These are phyloP conservation scores for Leptosphaerulina australis DNA, from an alignment of 2,329 filamentous ascomycete genomes.

Conservation along the genomic window DNA sequence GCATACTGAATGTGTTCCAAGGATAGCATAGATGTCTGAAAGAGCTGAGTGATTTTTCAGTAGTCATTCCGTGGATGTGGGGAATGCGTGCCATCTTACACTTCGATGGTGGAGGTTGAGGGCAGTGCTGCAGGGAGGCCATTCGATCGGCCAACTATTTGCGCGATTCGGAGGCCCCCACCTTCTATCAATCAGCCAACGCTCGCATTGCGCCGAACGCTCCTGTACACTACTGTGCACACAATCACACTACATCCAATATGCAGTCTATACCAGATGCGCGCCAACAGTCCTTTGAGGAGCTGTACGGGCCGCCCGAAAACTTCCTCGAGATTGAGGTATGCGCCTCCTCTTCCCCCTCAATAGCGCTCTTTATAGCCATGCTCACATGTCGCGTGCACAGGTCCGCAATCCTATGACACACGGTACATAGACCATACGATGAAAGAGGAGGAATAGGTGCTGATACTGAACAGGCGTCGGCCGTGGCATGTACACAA, in stretches of 20 bases:
- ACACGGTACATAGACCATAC: constrained; percentile 25
- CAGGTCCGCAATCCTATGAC: constrained; percentile 81
- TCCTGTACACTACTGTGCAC: constrained; percentile 1
- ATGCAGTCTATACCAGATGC: constrained; percentile 71
- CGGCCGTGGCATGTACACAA: constrained; percentile 95
- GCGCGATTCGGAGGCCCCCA: too few relatives aligned
- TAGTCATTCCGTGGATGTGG: too few relatives aligned
- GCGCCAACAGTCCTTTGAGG: constrained; percentile 93
- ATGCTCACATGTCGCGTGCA: constrained; percentile 33
- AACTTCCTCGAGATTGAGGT: constrained; percentile 99
- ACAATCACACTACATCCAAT: constrained; percentile 2
- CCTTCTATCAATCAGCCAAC: constrained; percentile 12
- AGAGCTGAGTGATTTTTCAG: too few relatives aligned
- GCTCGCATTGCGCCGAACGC: constrained; percentile 14
- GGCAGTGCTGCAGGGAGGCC: too few relatives aligned
- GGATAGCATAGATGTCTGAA: too few relatives aligned
- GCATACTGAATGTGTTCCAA: too few relatives aligned
- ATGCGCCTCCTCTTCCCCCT: constrained; percentile 29
- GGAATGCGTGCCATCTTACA: too few relatives aligned
- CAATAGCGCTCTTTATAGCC: constrained; percentile 20
- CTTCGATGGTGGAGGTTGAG: too few relatives aligned
- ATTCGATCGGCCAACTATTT: too few relatives aligned
- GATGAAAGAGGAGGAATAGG: not conserved
- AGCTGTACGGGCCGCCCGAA: constrained; percentile 97
- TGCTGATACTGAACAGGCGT: constrained; percentile 74